Percentiles rank a stretch among this genome's conserved stretches.
These are phyloP conservation scores for Salix viminalis DNA, from an alignment of 345 rosid genomes.

Conservation along the genomic window DNA sequence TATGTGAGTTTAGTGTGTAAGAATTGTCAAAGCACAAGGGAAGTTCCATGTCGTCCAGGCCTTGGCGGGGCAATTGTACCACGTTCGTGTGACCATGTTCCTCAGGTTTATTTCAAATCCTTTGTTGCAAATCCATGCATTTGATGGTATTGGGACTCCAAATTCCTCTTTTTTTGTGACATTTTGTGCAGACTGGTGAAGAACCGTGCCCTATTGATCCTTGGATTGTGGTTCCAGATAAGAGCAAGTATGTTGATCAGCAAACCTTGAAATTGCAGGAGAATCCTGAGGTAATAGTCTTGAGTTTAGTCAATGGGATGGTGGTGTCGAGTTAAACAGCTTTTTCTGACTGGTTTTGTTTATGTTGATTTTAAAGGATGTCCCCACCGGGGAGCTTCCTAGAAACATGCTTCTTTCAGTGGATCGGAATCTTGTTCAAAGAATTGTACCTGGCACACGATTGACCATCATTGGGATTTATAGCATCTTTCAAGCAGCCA, in stretches of 20 bases:
- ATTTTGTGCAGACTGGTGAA: slow-evolving; percentile 66
- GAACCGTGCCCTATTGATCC: slow-evolving; percentile 95
- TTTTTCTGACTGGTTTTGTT: neutral
- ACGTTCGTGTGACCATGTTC: slow-evolving; percentile 80
- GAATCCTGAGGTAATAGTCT: slow-evolving; percentile 73
- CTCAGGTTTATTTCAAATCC: slow-evolving; percentile 56
- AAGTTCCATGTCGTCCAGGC: slow-evolving; percentile 87
- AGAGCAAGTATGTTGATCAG: slow-evolving; percentile 92
- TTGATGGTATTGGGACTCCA: neutral
- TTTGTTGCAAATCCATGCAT: neutral
- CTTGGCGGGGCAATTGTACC: slow-evolving; percentile 97
- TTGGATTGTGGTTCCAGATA: slow-evolving; percentile 93
- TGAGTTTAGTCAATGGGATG: neutral
- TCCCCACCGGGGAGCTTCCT: slow-evolving; percentile 99
- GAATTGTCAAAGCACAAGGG: slow-evolving; percentile 69
- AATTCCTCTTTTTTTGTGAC: neutral
- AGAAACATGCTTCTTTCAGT: slow-evolving; percentile 89
- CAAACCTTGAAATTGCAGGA: slow-evolving; percentile 93
- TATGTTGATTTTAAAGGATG: slow-evolving; percentile 53
- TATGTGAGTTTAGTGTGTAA: slow-evolving; percentile 79
- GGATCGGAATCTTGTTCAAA: slow-evolving; percentile 86
- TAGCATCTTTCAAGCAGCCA: slow-evolving; percentile 83
- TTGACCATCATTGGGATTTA: slow-evolving; percentile 90
- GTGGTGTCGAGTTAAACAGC: neutral
- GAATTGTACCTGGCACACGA: slow-evolving; percentile 88